phyloP scores from a whole-genome alignment of 495 filamentous ascomycete genomes.

The Neurospora discreta region DNA sequence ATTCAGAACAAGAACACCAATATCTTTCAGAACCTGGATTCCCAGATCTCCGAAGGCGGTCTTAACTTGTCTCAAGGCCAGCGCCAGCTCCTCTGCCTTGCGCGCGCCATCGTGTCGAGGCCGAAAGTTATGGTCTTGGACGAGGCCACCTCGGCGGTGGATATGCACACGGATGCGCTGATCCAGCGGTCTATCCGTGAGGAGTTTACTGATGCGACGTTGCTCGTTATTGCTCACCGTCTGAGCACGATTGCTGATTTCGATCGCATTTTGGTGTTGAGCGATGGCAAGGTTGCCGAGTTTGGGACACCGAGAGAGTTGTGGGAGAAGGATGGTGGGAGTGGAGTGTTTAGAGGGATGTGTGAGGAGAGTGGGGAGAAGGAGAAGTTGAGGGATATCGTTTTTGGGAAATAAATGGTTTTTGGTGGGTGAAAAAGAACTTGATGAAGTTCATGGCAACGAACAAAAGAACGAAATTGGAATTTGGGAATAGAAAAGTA shows the following conservation, averaged over 20 bases:
- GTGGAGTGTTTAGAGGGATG: constrained; percentile 61
- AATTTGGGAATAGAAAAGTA: background rate
- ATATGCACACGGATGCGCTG: constrained; percentile 72
- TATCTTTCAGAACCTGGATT: constrained; percentile 46
- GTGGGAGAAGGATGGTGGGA: constrained; percentile 37
- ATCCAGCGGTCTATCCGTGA: constrained; percentile 76
- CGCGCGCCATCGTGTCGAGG: constrained; percentile 68
- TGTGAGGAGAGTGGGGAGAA: constrained; percentile 66
- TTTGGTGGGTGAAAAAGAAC: background rate
- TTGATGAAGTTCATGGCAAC: background rate
- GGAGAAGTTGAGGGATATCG: constrained; percentile 46
- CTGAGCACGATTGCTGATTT: constrained; percentile 81
- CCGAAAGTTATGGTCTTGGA: constrained; percentile 84
- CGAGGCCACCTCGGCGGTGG: constrained; percentile 81
- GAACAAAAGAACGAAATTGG: background rate
- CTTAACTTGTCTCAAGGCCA: constrained; percentile 80
- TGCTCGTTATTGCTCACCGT: constrained; percentile 83
- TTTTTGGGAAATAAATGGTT: constrained; percentile 24
- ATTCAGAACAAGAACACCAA: constrained; percentile 44
- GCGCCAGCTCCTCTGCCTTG: constrained; percentile 78
- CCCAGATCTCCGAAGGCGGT: constrained; percentile 63
- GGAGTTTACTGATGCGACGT: constrained; percentile 64
- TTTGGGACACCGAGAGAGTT: constrained; percentile 60
- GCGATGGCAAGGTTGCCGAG: constrained; percentile 63
- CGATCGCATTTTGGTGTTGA: constrained; percentile 73